phyloP scores from a whole-genome alignment of 305 asterid genomes.

The Rubia tinctorum region DNA sequence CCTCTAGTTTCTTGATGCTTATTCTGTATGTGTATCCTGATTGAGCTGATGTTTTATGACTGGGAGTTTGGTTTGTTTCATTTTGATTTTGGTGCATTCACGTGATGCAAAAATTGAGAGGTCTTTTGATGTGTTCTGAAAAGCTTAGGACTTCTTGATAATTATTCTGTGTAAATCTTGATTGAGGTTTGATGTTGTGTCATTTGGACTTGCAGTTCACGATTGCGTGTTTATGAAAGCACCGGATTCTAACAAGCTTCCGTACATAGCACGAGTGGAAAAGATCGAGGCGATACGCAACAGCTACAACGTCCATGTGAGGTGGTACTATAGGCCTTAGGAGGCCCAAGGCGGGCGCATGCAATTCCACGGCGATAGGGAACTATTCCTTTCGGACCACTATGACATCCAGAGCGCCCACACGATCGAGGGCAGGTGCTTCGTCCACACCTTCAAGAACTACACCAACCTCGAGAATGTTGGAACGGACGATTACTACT shows the following conservation, averaged over 20 bases:
- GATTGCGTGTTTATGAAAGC: slow-evolving; percentile 71
- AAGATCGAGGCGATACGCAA: slow-evolving; percentile 50
- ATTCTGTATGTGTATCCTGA: too few species aligned
- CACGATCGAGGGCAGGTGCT: slow-evolving; percentile 62
- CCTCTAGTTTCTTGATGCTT: background rate
- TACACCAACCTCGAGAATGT: slow-evolving; percentile 54
- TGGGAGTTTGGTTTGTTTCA: background rate
- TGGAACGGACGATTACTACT: slow-evolving; percentile 56
- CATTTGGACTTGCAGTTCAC: slow-evolving; percentile 44
- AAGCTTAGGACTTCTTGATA: background rate
- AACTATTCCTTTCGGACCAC: slow-evolving; percentile 65
- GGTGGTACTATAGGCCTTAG: slow-evolving; percentile 89
- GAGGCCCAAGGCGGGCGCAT: slow-evolving; percentile 63
- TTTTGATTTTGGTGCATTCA: too few species aligned
- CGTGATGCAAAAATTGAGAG: too few species aligned
- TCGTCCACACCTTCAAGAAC: slow-evolving; percentile 53
- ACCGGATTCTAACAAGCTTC: slow-evolving; percentile 33
- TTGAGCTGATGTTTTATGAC: too few species aligned
- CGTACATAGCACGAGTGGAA: slow-evolving; percentile 68
- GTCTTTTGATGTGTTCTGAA: too few species aligned
- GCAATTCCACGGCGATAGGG: slow-evolving; percentile 63
- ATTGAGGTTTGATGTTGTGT: slow-evolving; percentile 8
- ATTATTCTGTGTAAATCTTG: background rate
- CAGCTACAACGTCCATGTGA: slow-evolving; percentile 42
- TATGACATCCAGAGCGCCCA: slow-evolving; percentile 60